These are phyloP conservation scores for Lactarius hatsudake DNA, from an alignment of 768 basidiomycete genomes.

Conservation along the genomic window DNA sequence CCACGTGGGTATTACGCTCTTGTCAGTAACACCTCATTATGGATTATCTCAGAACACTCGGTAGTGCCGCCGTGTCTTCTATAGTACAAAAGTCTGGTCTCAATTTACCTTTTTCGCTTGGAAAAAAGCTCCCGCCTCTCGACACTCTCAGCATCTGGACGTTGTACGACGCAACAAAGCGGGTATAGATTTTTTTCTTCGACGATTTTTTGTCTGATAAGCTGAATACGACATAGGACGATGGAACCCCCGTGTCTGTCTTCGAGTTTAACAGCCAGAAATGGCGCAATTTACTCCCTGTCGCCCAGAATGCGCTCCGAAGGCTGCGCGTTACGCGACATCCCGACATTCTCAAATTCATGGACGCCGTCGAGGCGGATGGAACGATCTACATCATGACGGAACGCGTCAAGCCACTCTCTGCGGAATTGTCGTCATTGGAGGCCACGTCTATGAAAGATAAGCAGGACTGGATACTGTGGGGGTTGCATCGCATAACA, in stretches of 20 bases:
- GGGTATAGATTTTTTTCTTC: slow-evolving; percentile 46
- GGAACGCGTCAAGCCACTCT: slow-evolving; percentile 82
- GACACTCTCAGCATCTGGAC: slow-evolving; percentile 77
- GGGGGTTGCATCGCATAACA: slow-evolving; percentile 89
- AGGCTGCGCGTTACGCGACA: slow-evolving; percentile 91
- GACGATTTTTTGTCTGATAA: slow-evolving; percentile 21
- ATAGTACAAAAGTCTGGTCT: slow-evolving; percentile 94
- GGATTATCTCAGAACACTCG: slow-evolving; percentile 81
- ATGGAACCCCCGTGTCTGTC: slow-evolving; percentile 77
- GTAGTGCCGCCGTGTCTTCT: slow-evolving; percentile 82
- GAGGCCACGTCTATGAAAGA: slow-evolving; percentile 58
- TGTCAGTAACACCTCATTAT: slow-evolving; percentile 37
- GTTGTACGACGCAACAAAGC: slow-evolving; percentile 84
- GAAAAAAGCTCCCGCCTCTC: slow-evolving; percentile 62
- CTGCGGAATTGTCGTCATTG: slow-evolving; percentile 59
- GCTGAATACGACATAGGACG: slow-evolving; percentile 62
- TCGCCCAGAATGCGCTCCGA: slow-evolving; percentile 86
- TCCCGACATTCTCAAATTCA: slow-evolving; percentile 93
- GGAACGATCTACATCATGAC: slow-evolving; percentile 88
- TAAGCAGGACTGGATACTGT: slow-evolving; percentile 85
- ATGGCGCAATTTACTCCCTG: slow-evolving; percentile 58
- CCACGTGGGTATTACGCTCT: slow-evolving; percentile 2
- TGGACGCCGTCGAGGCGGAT: slow-evolving; percentile 92
- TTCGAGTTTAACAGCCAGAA: slow-evolving; percentile 86
- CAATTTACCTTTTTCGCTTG: slow-evolving; percentile 83